phyloP scores from a whole-genome alignment of 495 filamentous ascomycete genomes.

The Penicillium paxilli region DNA sequence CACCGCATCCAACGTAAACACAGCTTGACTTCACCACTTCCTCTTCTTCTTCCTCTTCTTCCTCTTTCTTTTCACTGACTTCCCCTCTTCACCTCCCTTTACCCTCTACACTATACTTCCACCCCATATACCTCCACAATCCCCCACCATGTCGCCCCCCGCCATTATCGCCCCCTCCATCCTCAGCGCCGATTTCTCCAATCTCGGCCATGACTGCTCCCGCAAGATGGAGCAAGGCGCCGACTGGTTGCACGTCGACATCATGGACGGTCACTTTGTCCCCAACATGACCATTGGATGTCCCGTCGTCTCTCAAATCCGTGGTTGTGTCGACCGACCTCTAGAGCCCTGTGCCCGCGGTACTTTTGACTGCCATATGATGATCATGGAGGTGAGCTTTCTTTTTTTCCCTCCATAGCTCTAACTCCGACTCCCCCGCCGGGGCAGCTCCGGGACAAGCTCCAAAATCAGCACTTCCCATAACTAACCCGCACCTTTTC shows the following conservation, averaged over 20 bases:
- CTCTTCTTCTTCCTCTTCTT: background rate
- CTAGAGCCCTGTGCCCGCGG: constrained; percentile 63
- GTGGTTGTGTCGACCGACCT: constrained; percentile 72
- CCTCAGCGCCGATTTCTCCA: constrained; percentile 91
- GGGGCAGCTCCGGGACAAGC: background rate
- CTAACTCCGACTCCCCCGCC: too few species aligned
- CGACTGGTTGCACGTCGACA: constrained; percentile 78
- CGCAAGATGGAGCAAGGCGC: constrained; percentile 78
- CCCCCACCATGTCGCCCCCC: constrained; percentile 69
- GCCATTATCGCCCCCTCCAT: constrained; percentile 97
- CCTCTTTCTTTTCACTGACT: too few species aligned
- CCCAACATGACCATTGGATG: constrained; percentile 97
- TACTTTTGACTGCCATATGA: constrained; percentile 99
- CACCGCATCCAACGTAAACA: constrained; percentile 26
- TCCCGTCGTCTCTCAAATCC: constrained; percentile 91
- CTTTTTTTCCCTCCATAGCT: too few species aligned
- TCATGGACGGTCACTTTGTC: constrained; percentile 97
- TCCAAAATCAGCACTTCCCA: background rate
- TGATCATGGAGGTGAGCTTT: constrained; percentile 94
- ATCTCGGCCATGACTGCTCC: constrained; percentile 80
- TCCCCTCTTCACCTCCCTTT: constrained; percentile 1
- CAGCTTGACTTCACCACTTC: background rate
- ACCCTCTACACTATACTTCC: background rate
- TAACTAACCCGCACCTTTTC: background rate
- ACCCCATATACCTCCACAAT: background rate